These are phyloP conservation scores for Candida pseudoviswanathii DNA, from an alignment of 1,139 yeast genomes.

Conservation along the genomic window DNA sequence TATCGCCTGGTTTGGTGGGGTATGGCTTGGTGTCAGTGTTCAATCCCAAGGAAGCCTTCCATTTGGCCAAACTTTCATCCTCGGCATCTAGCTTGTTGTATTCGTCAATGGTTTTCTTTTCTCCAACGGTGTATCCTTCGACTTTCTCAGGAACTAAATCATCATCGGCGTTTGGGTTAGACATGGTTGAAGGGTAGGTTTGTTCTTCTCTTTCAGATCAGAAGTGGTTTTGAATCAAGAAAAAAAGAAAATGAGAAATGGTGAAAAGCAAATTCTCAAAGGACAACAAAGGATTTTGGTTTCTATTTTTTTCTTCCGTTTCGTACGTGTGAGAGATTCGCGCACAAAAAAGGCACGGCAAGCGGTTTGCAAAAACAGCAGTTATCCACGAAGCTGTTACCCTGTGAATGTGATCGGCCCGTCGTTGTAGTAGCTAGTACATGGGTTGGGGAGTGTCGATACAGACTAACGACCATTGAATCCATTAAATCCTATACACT, in stretches of 20 bases:
- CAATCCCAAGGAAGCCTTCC: constrained; percentile 91
- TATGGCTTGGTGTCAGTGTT: constrained; percentile 53
- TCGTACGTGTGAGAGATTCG: background rate
- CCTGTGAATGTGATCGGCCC: no score
- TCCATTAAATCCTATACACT: no score
- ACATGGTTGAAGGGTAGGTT: constrained; percentile 8
- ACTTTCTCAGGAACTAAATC: constrained; percentile 66
- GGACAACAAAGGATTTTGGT: constrained; percentile 1
- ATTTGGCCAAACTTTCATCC: constrained; percentile 86
- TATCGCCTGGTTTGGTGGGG: constrained; percentile 71
- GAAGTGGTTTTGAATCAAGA: background rate
- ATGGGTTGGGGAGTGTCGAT: no score
- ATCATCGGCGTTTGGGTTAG: constrained; percentile 38
- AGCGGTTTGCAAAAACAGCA: no score
- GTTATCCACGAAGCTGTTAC: no score
- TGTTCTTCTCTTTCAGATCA: no score
- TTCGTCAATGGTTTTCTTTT: constrained; percentile 84
- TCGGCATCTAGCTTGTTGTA: constrained; percentile 84
- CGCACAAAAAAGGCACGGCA: no score
- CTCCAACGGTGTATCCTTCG: constrained; percentile 75
- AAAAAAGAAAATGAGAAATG: background rate
- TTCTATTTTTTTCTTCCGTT: background rate
- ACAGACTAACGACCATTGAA: no score
- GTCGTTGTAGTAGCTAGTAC: no score
- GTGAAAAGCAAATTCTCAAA: no score